Base-by-base conservation (phyloP, 169 alveolate genomes). In the Amoebophrya sp. region DNA sequence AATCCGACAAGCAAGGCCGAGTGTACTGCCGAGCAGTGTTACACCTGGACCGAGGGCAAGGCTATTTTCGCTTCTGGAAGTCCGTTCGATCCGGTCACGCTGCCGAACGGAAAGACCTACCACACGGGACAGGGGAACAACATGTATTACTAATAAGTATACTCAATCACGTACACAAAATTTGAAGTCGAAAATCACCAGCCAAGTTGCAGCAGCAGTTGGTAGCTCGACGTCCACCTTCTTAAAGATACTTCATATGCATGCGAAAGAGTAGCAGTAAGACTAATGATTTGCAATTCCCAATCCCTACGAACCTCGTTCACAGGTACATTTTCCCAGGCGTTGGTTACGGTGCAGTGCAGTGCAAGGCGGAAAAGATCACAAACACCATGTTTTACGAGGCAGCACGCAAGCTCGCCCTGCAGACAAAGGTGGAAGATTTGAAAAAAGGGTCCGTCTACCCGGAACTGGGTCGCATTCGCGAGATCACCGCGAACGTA, bases 1-100 rank as follows among this genome's bases (percentile, higher is more conserved):
- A 94, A 94, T 89, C 96, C 96, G 88, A 94, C 95, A 18, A 88
- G 40, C 23, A 92, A 93, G 40, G 92, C 95, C n/a, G 96, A 94
- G 40, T 94, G 96, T 92, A 92, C 90, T 23, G 94, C 94, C n/a
- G 83, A 90, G 77, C 92, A 94, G 77, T 95, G 95, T 39, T 92
- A 92, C 77, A 89, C 91, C 23, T 90, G 94, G 94, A 92, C 94
- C 18, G 90, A 92, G 77, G 96, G 95, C 40, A 90, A 55, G 47
- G 91, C 90, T 77, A 47, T 94, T 10, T 94, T 92, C 83, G 94
- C 96, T 12, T 91, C 94, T 40, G 96, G 96, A 38, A 89, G 93
- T 54, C 96, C 96, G n/a, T 92, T 94, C 93, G 38, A 90, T 0
- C 95, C 95, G 2, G 94, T 94, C 29, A 7, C 83, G 29, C 35